Evolutionary conservation across 345 rosid genomes (phyloP).

Genomic region (Gossypium anomalum): DNA sequence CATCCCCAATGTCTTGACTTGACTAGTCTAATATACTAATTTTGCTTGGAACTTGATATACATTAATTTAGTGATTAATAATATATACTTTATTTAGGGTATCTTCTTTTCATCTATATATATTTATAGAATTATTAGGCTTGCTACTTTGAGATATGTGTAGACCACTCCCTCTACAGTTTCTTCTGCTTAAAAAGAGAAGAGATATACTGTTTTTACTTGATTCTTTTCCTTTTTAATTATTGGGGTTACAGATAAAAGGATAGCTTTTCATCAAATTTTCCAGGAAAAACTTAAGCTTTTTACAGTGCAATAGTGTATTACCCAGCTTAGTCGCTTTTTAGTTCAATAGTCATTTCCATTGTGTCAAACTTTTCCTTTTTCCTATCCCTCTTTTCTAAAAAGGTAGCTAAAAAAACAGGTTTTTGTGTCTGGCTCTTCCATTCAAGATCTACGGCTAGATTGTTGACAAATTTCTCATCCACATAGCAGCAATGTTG

Average conservation of each 20-base stretch:
- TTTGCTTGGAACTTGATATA: conserved; percentile 5
- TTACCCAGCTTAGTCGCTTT: conserved; percentile 5
- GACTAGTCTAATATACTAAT: conserved; percentile 6
- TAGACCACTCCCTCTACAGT: not conserved
- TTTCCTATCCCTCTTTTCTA: not conserved
- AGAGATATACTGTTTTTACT: not conserved
- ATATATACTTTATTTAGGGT: not conserved
- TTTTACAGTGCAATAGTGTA: not conserved
- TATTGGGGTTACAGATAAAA: not conserved
- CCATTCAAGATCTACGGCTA: not conserved
- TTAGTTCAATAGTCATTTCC: conserved; percentile 5
- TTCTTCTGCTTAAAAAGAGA: not conserved
- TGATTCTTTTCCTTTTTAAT: conserved; percentile 4
- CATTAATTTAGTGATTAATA: conserved; percentile 3
- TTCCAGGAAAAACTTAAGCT: not conserved
- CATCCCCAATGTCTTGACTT: conserved; percentile 18
- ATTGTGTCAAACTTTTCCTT: not conserved
- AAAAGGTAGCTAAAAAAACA: too few relatives aligned
- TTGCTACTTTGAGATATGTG: conserved; percentile 4
- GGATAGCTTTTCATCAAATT: not conserved
- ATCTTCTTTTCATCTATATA: not conserved
- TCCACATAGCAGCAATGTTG: not conserved
- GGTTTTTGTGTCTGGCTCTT: not conserved
- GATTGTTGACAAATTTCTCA: not conserved
- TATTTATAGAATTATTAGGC: not conserved